Percentiles rank a stretch among this genome's conserved stretches.
These are phyloP conservation scores for Cercophora sp. DNA, from an alignment of 495 filamentous ascomycete species.

Conservation along the genomic window DNA sequence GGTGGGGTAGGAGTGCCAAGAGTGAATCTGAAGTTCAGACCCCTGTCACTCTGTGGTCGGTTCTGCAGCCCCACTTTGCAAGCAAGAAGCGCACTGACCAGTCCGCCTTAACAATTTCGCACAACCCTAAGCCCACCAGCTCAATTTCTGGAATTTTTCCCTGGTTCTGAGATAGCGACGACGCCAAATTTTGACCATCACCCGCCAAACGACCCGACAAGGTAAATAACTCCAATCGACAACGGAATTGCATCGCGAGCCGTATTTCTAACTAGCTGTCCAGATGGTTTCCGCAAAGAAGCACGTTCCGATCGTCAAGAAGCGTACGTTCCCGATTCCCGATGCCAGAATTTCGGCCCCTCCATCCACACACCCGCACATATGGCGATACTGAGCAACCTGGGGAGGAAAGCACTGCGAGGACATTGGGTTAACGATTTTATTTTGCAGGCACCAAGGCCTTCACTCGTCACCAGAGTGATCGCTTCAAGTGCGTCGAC, in stretches of 20 bases:
- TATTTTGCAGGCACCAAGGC: conserved; percentile 66
- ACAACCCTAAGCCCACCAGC: conserved; percentile 35
- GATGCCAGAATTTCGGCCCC: conserved; percentile 9
- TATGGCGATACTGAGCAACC: neutral
- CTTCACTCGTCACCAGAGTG: conserved; percentile 95
- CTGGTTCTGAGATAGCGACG: conserved; percentile 33
- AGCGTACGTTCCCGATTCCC: conserved; percentile 67
- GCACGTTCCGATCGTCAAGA: conserved; percentile 99
- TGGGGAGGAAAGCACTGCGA: conserved; percentile 4
- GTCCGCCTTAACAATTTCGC: conserved; percentile 28
- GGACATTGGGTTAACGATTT: conserved; percentile 19
- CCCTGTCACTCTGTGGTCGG: no score
- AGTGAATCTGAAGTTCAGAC: no score
- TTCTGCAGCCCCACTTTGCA: neutral
- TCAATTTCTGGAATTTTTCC: conserved; percentile 38
- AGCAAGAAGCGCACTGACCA: conserved; percentile 25
- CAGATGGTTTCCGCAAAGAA: conserved; percentile 99
- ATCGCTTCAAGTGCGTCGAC: conserved; percentile 86
- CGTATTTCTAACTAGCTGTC: conserved; percentile 29
- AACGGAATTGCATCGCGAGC: conserved; percentile 1
- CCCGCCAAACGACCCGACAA: conserved; percentile 43
- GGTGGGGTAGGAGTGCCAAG: no score
- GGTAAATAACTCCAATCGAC: conserved; percentile 27
- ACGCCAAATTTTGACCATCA: conserved; percentile 39
- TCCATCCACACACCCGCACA: no score